A percentile compares a stretch with the other conserved stretches of the same genome.
Conservation (phyloP, 2,329 filamentous ascomycete species). For the Blastomyces percursus region DNA sequence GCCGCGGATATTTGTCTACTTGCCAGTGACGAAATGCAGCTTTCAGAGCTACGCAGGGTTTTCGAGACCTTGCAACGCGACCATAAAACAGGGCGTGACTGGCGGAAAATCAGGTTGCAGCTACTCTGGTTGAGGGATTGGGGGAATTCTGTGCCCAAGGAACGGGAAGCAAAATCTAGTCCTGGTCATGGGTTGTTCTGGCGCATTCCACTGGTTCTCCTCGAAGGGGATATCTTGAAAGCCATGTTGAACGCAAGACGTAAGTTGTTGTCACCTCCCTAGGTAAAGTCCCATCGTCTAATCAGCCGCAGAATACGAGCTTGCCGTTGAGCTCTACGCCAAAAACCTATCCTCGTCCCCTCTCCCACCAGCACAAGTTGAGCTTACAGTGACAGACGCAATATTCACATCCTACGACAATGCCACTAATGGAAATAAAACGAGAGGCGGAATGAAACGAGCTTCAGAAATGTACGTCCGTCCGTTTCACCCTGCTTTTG, state of each 20-base stretch:
- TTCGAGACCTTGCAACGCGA: slow-evolving; percentile 38
- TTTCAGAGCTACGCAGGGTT: slow-evolving; percentile 43
- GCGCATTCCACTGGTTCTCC: slow-evolving; percentile 35
- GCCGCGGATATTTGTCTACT: slow-evolving; percentile 43
- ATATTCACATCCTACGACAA: slow-evolving; percentile 51
- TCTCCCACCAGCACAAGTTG: slow-evolving; percentile 38
- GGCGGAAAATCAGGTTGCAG: slow-evolving; percentile 39
- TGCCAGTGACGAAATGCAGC: slow-evolving; percentile 42
- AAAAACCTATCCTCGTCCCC: slow-evolving; percentile 20
- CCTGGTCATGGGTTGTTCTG: slow-evolving; percentile 39
- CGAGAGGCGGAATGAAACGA: slow-evolving; percentile 51
- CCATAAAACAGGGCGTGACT: slow-evolving; percentile 37
- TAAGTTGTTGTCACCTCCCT: slow-evolving; percentile 13
- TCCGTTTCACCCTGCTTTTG: slow-evolving; percentile 9
- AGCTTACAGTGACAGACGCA: slow-evolving; percentile 42
- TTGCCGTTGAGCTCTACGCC: slow-evolving; percentile 33
- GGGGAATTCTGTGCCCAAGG: slow-evolving; percentile 29
- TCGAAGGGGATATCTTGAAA: slow-evolving; percentile 49
- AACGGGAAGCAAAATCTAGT: slow-evolving; percentile 17
- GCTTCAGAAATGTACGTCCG: slow-evolving; percentile 45
- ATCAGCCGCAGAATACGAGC: slow-evolving; percentile 27
- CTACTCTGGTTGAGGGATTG: slow-evolving; percentile 53
- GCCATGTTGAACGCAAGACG: slow-evolving; percentile 41
- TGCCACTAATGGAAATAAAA: slow-evolving; percentile 54
- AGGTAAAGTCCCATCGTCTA: slow-evolving; percentile 6